Conservation (phyloP, 2,329 filamentous ascomycete species). For the Helicocarpus griseus region DNA sequence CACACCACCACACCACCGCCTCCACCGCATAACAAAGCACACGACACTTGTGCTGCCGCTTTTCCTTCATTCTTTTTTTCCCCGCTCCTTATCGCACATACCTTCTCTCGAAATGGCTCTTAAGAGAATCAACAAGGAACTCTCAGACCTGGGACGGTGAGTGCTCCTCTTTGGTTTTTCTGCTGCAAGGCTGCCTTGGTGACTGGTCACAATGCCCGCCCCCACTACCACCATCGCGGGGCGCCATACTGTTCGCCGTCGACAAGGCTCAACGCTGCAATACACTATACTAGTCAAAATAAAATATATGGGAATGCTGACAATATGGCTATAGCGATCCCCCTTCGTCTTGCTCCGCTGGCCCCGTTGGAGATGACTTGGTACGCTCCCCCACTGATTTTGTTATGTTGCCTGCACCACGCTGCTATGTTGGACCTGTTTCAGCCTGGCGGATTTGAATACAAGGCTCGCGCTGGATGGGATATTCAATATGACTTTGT, state of each 20-base stretch:
- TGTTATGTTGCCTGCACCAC: conserved; percentile 12
- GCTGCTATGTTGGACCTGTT: conserved; percentile 9
- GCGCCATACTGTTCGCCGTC: background rate
- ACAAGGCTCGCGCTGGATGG: background rate
- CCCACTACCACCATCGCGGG: conserved; percentile 9
- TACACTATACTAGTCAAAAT: background rate
- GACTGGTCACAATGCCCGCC: background rate
- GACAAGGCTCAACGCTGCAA: background rate
- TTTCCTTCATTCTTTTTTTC: conserved; percentile 2
- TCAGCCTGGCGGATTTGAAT: conserved; percentile 8
- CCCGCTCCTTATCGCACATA: conserved; percentile 3
- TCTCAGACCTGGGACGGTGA: conserved; percentile 44
- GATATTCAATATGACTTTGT: background rate
- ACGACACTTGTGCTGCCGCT: background rate
- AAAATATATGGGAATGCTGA: conserved; percentile 18
- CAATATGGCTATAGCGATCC: conserved; percentile 60
- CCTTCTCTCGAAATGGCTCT: conserved; percentile 35
- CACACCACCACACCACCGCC: background rate
- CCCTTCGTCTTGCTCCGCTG: conserved; percentile 96
- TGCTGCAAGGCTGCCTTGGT: conserved; percentile 7
- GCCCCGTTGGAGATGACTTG: conserved; percentile 93
- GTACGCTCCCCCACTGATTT: conserved; percentile 50
- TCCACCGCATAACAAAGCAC: no score
- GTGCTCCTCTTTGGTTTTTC: conserved; percentile 14
- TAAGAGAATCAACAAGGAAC: conserved; percentile 46